Evolutionary conservation across 2,329 filamentous ascomycete genomes (phyloP), one percentile per base, ranked within the genome.

Genomic region (Xylaria sp.): DNA sequence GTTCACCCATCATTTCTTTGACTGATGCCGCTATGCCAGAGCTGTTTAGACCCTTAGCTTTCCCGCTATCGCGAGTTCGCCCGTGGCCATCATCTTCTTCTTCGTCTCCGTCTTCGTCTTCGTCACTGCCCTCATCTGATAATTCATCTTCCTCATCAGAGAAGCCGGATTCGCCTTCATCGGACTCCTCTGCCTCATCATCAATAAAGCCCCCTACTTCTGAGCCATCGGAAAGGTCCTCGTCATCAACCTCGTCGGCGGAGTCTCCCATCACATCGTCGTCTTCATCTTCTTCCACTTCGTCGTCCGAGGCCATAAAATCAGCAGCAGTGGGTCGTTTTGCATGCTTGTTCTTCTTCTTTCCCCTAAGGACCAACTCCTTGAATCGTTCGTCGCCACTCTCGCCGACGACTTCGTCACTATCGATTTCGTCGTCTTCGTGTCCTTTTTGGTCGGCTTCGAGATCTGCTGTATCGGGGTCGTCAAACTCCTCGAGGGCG

Each of bases 371-470:
- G 0, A 82, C 88, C 77, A 92, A 97, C 0, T 88, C 89, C 72
- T 92, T 89, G 75, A 97, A 93, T 60, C 87, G 87, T 78, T 97
- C 93, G 72, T 93, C 90, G 74, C 98, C 95, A 72, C 93, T 96
- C 63, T 92, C 90, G 3, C 90, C 92, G 77, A 98, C 90, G 0
- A 93, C 95, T 42, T 87, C 81, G 65, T 90, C 88, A 74, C 88
- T 90, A 58, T 87, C 84, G 66, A 90, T 90, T 72, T 90, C 88
- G 33, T 78, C 81, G 67, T 89, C 89, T 51, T 87, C 86, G 65
- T 83, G 82, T 4, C 70, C 71, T 49, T 75, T 65, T 63, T 84
- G 81, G 61, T 89, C 87, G 48, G 81, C 81, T 57, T 85, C 84
- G 10, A 90, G 79, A 67, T 90, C 83, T 0, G 83, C 84, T 2